Evolutionary conservation across 768 basidiomycete species (phyloP).

Genomic region (Lactifluus subvellereus): DNA sequence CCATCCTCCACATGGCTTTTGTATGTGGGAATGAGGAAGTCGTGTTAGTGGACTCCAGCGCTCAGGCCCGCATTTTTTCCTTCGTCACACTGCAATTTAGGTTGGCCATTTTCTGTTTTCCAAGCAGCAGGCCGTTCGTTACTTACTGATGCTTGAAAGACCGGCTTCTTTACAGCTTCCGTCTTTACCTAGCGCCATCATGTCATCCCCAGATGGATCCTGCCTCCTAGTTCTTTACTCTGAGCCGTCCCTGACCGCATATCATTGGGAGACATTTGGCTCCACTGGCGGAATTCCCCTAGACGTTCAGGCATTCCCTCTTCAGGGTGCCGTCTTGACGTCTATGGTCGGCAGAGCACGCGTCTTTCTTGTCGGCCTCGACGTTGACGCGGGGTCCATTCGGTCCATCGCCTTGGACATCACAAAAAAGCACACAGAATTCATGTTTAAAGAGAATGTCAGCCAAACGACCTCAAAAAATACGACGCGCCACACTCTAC

Average conservation of each 20-base stretch:
- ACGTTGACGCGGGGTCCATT: constrained; percentile 31
- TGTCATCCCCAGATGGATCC: constrained; percentile 49
- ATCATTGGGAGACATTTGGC: constrained; percentile 56
- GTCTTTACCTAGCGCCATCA: constrained; percentile 32
- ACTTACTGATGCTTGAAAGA: constrained; percentile 28
- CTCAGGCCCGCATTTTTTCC: constrained; percentile 46
- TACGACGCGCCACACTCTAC: constrained; percentile 27
- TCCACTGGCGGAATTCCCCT: constrained; percentile 40
- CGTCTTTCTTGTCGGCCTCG: constrained; percentile 40
- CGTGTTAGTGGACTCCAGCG: constrained; percentile 41
- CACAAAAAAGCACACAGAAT: constrained; percentile 50
- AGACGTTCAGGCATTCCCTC: constrained; percentile 28
- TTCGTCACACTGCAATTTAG: constrained; percentile 48
- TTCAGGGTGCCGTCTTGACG: constrained; percentile 34
- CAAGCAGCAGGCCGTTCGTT: too few relatives aligned
- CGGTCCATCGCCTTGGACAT: constrained; percentile 46
- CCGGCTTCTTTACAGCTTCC: constrained; percentile 41
- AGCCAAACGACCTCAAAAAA: constrained; percentile 23
- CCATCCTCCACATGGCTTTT: constrained; percentile 37
- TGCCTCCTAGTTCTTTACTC: constrained; percentile 40
- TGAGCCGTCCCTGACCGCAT: constrained; percentile 32
- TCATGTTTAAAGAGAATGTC: constrained; percentile 46
- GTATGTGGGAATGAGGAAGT: constrained; percentile 49
- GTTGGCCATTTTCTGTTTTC: constrained; percentile 29
- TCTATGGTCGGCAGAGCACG: constrained; percentile 32